phyloP scores from a whole-genome alignment of 352 stramenopile species.

The Phytophthora pseudosyringae region DNA sequence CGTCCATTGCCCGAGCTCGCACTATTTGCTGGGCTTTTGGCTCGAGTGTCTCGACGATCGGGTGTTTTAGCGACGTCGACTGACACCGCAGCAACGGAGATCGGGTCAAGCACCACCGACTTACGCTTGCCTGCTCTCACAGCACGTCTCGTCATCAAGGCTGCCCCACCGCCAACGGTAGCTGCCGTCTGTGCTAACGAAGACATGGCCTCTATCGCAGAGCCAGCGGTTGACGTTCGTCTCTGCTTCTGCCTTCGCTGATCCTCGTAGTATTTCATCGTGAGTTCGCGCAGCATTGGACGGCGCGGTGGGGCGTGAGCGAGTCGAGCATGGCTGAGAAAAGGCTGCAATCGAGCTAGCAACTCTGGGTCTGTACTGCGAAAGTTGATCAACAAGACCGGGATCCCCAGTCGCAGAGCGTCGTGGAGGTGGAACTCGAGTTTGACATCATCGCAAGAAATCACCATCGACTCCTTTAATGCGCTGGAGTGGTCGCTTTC shows the following conservation, averaged over 20 bases:
- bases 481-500: constrained; percentile 26
- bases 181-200: constrained; percentile 12
- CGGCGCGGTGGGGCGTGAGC: constrained; percentile 25
- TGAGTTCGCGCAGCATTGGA: constrained; percentile 27
- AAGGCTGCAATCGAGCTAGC: constrained; percentile 23
- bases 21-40: not conserved
- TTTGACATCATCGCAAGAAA: constrained; percentile 39
- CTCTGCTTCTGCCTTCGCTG: constrained; percentile 27
- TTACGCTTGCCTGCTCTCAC: constrained; percentile 9
- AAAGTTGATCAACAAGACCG: constrained; percentile 53
- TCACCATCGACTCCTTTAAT: constrained; percentile 34
- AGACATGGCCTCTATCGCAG: constrained; percentile 10
- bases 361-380: constrained; percentile 20
- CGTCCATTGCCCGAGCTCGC: not conserved
- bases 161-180: not conserved
- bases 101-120: constrained; percentile 3
- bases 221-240: constrained; percentile 13
- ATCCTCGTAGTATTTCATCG: constrained; percentile 28
- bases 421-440: constrained; percentile 39
- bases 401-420: constrained; percentile 29
- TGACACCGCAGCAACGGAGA: constrained; percentile 1
- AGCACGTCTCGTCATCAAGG: constrained; percentile 9
- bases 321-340: constrained; percentile 19
- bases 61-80: not conserved
- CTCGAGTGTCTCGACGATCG: constrained; percentile 6